Evolutionary conservation across 202 grass and related monocot genomes (phyloP).

Genomic region (Eragrostis tef): DNA sequence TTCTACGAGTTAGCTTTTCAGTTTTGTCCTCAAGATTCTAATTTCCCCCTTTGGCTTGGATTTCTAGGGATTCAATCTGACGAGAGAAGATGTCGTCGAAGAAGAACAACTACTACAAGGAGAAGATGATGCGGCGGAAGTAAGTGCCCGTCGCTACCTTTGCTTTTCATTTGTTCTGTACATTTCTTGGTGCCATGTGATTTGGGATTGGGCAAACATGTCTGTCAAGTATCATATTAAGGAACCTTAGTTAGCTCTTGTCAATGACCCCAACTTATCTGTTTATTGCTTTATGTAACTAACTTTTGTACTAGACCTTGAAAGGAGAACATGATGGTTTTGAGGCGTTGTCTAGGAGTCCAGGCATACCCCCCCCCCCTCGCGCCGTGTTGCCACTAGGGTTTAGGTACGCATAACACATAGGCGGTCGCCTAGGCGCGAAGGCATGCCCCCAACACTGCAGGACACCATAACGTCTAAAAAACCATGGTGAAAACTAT

Average conservation of each 20-base stretch:
- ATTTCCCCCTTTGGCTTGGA: background rate
- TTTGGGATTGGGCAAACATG: constrained; percentile 12
- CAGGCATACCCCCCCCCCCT: background rate
- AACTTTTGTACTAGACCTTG: background rate
- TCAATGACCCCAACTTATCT: background rate
- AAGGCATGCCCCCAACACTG: background rate
- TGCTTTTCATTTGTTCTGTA: background rate
- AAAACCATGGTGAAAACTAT: background rate
- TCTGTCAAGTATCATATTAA: background rate
- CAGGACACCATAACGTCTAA: background rate
- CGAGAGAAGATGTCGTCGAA: constrained; percentile 72
- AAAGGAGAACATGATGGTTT: background rate
- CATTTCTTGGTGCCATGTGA: constrained; percentile 8
- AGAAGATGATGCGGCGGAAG: constrained; percentile 87
- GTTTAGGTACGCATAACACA: background rate
- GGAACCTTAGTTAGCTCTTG: background rate
- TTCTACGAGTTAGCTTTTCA: background rate
- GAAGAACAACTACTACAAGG: constrained; percentile 91
- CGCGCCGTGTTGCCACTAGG: background rate
- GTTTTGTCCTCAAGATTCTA: background rate
- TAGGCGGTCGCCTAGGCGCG: background rate
- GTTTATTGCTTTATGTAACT: background rate
- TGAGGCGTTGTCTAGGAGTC: background rate
- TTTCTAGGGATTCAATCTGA: constrained; percentile 18
- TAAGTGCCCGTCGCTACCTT: constrained; percentile 43